phyloP scores from a whole-genome alignment of 768 basidiomycete species.

The Lactarius hengduanensis region DNA sequence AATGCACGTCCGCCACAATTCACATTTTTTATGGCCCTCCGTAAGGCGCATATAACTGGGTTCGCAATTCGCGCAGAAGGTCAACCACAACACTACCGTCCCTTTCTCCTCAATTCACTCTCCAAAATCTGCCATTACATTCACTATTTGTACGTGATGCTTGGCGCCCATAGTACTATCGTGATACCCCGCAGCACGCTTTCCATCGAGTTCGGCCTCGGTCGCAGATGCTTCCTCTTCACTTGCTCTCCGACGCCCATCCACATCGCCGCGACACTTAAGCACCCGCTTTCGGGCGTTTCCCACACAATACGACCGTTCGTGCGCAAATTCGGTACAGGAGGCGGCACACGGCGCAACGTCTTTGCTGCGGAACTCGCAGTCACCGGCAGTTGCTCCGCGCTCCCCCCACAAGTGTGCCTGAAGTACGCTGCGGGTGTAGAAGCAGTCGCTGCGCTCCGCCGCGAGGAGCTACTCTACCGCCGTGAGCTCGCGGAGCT shows the following conservation, averaged over 20 bases:
- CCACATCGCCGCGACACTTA: conserved; percentile 3
- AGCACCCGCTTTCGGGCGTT: conserved; percentile 1
- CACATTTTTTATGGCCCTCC: not conserved
- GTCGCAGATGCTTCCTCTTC: not conserved
- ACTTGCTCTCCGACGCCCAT: not conserved
- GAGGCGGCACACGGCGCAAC: conserved; percentile 8
- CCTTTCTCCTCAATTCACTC: not conserved
- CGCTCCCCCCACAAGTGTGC: conserved; percentile 9
- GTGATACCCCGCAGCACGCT: conserved; percentile 5
- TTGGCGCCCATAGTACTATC: not conserved
- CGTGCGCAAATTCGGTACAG: not conserved
- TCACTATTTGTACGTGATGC: not conserved
- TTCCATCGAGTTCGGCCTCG: conserved; percentile 7
- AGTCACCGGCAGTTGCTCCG: not conserved
- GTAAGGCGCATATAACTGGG: not conserved
- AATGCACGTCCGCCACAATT: not conserved
- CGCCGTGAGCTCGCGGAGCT: conserved; percentile 7
- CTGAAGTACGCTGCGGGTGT: conserved; percentile 16
- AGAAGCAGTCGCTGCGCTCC: conserved; percentile 4
- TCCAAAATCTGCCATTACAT: not conserved
- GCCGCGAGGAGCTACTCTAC: conserved; percentile 9
- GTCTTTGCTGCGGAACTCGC: conserved; percentile 14
- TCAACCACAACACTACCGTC: not conserved
- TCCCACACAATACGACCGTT: not conserved
- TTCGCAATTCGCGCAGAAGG: not conserved